Evolutionary conservation across 495 filamentous ascomycete genomes (phyloP).

Genomic region (Cryomyces minteri): DNA sequence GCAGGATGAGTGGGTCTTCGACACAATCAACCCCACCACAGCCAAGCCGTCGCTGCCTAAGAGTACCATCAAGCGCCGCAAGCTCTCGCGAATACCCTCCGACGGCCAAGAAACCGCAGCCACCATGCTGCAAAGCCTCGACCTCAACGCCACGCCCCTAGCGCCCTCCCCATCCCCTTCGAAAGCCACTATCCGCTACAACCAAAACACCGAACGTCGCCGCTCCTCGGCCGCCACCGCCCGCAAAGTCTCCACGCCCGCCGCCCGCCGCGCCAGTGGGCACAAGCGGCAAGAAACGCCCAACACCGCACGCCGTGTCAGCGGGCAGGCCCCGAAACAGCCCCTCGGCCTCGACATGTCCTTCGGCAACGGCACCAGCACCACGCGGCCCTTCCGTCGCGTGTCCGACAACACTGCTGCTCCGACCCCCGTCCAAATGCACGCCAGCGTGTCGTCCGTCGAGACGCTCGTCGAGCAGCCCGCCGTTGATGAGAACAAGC

Average conservation of each 20-base stretch:
- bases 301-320: slow-evolving; percentile 24
- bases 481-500: slow-evolving; percentile 6
- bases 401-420: slow-evolving; percentile 31
- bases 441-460: background rate
- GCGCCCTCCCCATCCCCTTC: slow-evolving; percentile 1
- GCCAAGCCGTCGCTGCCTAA: slow-evolving; percentile 16
- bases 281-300: slow-evolving; percentile 7
- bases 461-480: background rate
- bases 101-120: slow-evolving; percentile 1
- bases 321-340: slow-evolving; percentile 35
- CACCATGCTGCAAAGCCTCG: background rate
- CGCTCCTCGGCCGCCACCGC: slow-evolving; percentile 8
- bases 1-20: slow-evolving; percentile 92
- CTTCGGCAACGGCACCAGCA: slow-evolving; percentile 80
- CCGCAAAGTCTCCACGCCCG: slow-evolving; percentile 17
- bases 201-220: background rate
- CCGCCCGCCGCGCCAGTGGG: slow-evolving; percentile 20
- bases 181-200: slow-evolving; percentile 2
- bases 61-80: slow-evolving; percentile 29
- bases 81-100: slow-evolving; percentile 19
- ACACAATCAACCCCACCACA: slow-evolving; percentile 54
- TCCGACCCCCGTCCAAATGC: slow-evolving; percentile 6
- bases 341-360: slow-evolving; percentile 69
- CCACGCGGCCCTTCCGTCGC: slow-evolving; percentile 74
- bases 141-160: slow-evolving; percentile 1